Percentiles rank a stretch among this genome's conserved stretches.
phyloP scores from a whole-genome alignment of 1,284 basidiomycete genomes.

The Gymnopus androsaceus region DNA sequence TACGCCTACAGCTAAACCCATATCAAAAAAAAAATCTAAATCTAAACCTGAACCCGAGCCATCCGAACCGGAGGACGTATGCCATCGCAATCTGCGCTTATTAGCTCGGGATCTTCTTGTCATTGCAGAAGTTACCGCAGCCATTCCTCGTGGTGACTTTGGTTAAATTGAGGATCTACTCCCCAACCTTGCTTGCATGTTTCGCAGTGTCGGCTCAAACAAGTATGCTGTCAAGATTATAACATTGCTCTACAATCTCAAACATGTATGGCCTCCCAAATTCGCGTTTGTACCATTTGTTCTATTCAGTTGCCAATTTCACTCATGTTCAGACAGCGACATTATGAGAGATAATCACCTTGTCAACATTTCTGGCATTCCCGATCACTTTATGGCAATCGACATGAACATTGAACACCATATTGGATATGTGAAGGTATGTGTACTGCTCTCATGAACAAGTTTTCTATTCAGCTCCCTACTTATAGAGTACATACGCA shows the following conservation, averaged over 20 bases:
- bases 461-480: no score
- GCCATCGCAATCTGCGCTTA: conserved; percentile 23
- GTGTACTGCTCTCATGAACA: no score
- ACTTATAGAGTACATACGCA: no score
- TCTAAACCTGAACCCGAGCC: no score
- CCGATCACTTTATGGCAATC: conserved; percentile 20
- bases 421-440: background rate
- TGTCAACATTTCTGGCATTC: conserved; percentile 26
- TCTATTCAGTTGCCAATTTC: background rate
- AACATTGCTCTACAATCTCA: conserved; percentile 27
- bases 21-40: no score
- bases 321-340: conserved; percentile 19
- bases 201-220: conserved; percentile 29
- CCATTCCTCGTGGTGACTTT: conserved; percentile 30
- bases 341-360: conserved; percentile 29
- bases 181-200: conserved; percentile 27
- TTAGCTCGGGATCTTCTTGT: conserved; percentile 28
- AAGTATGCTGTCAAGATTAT: conserved; percentile 34
- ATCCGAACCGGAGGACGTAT: conserved; percentile 14
- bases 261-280: conserved; percentile 28
- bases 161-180: conserved; percentile 32
- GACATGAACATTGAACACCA: no score
- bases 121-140: conserved; percentile 24
- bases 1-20: no score
- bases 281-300: conserved; percentile 24